Evolutionary conservation across 2,329 filamentous ascomycete genomes (phyloP).

Genomic region (Madurella fahalii): DNA sequence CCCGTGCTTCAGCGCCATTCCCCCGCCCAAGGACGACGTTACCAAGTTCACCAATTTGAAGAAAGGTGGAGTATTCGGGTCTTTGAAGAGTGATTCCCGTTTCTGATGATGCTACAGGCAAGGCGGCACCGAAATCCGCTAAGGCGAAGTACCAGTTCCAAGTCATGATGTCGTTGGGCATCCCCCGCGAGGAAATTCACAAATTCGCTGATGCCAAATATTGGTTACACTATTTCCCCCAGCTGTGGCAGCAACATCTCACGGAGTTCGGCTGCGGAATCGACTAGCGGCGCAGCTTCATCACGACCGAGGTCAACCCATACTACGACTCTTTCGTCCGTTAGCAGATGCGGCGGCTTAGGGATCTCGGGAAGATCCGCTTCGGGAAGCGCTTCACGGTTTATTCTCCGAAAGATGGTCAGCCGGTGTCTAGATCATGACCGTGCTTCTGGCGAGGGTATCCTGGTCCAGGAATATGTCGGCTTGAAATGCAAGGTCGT

Average conservation of each 20-base stretch:
- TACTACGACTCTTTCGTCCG: constrained; percentile 88
- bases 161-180: constrained; percentile 77
- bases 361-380: constrained; percentile 79
- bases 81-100: neutral
- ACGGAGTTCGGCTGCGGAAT: constrained; percentile 75
- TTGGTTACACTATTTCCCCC: constrained; percentile 48
- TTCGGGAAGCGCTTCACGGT: constrained; percentile 79
- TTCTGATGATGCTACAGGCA: constrained; percentile 43
- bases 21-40: constrained; percentile 53
- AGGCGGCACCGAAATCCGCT: constrained; percentile 76
- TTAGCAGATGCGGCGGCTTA: constrained; percentile 90
- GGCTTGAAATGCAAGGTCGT: constrained; percentile 81
- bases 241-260: constrained; percentile 24
- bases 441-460: constrained; percentile 68
- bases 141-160: constrained; percentile 90
- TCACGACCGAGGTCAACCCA: constrained; percentile 88
- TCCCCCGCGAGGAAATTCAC: constrained; percentile 78
- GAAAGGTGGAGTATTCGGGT: constrained; percentile 23
- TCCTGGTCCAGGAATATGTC: constrained; percentile 81
- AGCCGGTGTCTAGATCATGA: constrained; percentile 82
- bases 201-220: constrained; percentile 42
- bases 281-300: constrained; percentile 81
- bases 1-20: neutral
- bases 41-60: constrained; percentile 88
- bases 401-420: constrained; percentile 78